phyloP scores from a whole-genome alignment of 2,329 filamentous ascomycete species.

The Stagonosporopsis tanaceti region DNA sequence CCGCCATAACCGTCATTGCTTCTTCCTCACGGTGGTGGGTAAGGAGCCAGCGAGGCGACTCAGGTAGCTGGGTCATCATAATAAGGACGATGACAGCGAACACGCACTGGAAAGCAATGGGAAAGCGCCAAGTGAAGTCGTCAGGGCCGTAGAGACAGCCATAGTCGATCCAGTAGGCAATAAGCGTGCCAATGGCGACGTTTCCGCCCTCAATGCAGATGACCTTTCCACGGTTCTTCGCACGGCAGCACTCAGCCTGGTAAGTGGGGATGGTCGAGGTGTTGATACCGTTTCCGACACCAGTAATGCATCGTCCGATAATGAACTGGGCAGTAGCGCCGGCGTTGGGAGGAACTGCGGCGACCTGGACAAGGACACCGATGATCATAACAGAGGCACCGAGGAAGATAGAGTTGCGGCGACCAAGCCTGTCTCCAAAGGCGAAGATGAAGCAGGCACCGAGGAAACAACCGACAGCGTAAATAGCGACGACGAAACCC shows the following conservation, averaged over 20 bases:
- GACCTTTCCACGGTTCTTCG: conserved; percentile 66
- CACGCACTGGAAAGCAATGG: conserved; percentile 60
- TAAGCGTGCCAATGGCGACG: conserved; percentile 59
- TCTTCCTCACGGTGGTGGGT: conserved; percentile 54
- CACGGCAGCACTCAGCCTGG: conserved; percentile 60
- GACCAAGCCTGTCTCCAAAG: conserved; percentile 53
- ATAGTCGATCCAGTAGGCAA: conserved; percentile 62
- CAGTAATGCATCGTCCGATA: conserved; percentile 60
- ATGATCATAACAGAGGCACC: conserved; percentile 53
- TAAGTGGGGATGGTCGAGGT: conserved; percentile 63
- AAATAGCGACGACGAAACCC: conserved; percentile 60
- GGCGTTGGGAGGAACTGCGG: conserved; percentile 33
- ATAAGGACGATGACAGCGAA: conserved; percentile 51
- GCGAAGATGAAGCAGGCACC: conserved; percentile 51
- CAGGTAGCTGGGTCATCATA: conserved; percentile 48
- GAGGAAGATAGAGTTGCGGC: conserved; percentile 53
- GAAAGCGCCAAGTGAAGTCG: conserved; percentile 57
- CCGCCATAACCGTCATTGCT: conserved; percentile 58
- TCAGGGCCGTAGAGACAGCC: conserved; percentile 48
- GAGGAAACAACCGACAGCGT: conserved; percentile 58
- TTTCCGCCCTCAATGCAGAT: conserved; percentile 65
- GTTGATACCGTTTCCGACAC: conserved; percentile 63
- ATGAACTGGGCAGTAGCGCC: conserved; percentile 59
- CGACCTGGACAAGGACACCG: conserved; percentile 52
- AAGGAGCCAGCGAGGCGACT: conserved; percentile 45